Evolutionary conservation across 331 rosid species (phyloP).

Genomic region (Erythrophleum ivorense): DNA sequence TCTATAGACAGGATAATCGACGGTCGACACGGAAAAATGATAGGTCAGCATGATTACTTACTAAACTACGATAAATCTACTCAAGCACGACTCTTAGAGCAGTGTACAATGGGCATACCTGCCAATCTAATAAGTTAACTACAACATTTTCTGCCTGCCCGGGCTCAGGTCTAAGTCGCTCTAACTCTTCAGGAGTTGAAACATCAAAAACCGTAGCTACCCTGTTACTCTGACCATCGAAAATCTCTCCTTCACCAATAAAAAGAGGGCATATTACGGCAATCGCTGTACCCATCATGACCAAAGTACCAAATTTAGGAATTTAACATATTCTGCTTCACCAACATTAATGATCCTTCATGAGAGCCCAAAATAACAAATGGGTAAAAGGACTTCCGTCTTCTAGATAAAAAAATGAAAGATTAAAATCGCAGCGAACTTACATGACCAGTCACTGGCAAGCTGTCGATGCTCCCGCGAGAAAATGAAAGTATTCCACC

Average conservation of each 20-base stretch:
- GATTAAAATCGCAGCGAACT: slow-evolving; percentile 21
- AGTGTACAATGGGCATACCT: slow-evolving; percentile 54
- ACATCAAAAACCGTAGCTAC: slow-evolving; percentile 73
- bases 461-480: slow-evolving; percentile 56
- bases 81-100: slow-evolving; percentile 4
- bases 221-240: slow-evolving; percentile 55
- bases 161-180: slow-evolving; percentile 58
- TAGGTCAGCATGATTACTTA: neutral
- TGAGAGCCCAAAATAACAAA: slow-evolving; percentile 11
- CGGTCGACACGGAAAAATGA: neutral
- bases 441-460: slow-evolving; percentile 84
- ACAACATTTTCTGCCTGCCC: slow-evolving; percentile 65
- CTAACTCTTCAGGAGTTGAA: slow-evolving; percentile 67
- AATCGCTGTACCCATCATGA: slow-evolving; percentile 57
- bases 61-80: neutral
- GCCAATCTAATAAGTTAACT: slow-evolving; percentile 88
- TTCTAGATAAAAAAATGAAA: slow-evolving; percentile 25
- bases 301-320: slow-evolving; percentile 32
- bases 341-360: slow-evolving; percentile 24
- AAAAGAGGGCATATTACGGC: slow-evolving; percentile 71
- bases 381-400: slow-evolving; percentile 20
- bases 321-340: slow-evolving; percentile 24
- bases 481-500: slow-evolving; percentile 85
- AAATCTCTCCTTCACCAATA: slow-evolving; percentile 65
- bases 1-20: neutral